Conservation (phyloP, 257 asterid genomes). For the Solanum etuberosum region DNA sequence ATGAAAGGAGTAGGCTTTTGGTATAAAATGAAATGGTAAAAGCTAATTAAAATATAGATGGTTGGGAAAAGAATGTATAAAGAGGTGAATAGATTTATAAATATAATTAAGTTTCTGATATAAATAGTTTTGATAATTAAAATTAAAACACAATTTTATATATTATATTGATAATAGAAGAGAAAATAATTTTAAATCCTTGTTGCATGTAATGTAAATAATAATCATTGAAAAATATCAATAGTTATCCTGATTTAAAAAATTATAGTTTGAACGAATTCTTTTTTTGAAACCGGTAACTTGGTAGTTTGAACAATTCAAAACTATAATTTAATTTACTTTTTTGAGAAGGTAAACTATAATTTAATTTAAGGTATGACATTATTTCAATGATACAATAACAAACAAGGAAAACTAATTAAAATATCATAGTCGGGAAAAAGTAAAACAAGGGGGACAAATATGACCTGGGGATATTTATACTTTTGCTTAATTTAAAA, state of each 20-base stretch:
- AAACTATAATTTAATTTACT: background rate
- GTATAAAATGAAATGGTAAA: background rate
- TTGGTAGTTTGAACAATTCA: background rate
- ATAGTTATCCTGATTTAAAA: background rate
- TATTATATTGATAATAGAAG: background rate
- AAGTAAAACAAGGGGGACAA: background rate
- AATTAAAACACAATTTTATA: background rate
- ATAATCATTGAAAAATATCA: background rate
- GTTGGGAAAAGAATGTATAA: background rate
- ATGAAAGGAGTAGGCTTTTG: background rate
- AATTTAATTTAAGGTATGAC: background rate
- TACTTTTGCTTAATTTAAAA: background rate
- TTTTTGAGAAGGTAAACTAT: too few relatives aligned
- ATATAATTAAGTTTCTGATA: background rate
- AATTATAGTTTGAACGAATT: background rate
- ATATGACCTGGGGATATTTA: background rate
- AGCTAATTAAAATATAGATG: background rate
- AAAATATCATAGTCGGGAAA: background rate
- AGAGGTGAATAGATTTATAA: background rate
- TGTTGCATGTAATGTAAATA: background rate
- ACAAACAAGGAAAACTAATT: background rate
- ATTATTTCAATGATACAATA: background rate
- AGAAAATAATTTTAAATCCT: background rate
- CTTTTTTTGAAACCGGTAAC: background rate
- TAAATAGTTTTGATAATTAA: background rate